phyloP scores from a whole-genome alignment of 2,329 filamentous ascomycete species.

The Botryosphaeria agaves region DNA sequence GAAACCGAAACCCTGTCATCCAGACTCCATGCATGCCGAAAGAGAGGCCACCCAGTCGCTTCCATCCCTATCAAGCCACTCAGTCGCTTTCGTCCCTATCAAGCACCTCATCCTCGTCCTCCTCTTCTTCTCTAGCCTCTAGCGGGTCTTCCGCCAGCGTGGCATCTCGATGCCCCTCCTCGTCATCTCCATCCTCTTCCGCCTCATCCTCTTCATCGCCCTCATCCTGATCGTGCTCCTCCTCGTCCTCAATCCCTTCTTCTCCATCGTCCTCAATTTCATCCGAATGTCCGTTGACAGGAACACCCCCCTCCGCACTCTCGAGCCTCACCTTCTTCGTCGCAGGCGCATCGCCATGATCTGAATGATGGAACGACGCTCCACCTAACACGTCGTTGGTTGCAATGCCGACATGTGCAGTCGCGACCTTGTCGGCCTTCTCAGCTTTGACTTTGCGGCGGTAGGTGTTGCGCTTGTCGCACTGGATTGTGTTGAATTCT shows the following conservation, averaged over 20 bases:
- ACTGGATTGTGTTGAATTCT: constrained; percentile 60
- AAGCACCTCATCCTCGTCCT: constrained; percentile 27
- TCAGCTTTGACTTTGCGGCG: constrained; percentile 51
- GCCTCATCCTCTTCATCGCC: constrained; percentile 34
- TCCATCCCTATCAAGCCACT: neutral
- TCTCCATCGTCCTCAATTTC: constrained; percentile 22
- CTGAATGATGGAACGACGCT: too few species aligned
- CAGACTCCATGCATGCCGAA: neutral
- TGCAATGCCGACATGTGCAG: constrained; percentile 4
- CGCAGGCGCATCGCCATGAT: constrained; percentile 27
- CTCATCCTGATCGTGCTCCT: constrained; percentile 26
- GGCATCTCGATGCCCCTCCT: constrained; percentile 36
- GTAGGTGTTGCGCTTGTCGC: constrained; percentile 58
- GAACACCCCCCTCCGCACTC: constrained; percentile 20
- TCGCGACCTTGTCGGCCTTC: constrained; percentile 23
- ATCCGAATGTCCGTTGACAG: constrained; percentile 16
- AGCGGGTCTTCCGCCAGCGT: constrained; percentile 21
- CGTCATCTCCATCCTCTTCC: constrained; percentile 36
- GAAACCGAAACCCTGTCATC: neutral
- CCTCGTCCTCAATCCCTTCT: constrained; percentile 27
- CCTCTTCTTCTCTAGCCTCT: constrained; percentile 26
- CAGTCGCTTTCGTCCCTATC: constrained; percentile 27
- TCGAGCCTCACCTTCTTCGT: constrained; percentile 31
- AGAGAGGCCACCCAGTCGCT: too few species aligned
- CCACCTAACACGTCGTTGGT: too few species aligned